Evolutionary conservation across 495 filamentous ascomycete genomes (phyloP), one percentile per base, ranked within the genome.

Genomic region (Penicillium canariense): DNA sequence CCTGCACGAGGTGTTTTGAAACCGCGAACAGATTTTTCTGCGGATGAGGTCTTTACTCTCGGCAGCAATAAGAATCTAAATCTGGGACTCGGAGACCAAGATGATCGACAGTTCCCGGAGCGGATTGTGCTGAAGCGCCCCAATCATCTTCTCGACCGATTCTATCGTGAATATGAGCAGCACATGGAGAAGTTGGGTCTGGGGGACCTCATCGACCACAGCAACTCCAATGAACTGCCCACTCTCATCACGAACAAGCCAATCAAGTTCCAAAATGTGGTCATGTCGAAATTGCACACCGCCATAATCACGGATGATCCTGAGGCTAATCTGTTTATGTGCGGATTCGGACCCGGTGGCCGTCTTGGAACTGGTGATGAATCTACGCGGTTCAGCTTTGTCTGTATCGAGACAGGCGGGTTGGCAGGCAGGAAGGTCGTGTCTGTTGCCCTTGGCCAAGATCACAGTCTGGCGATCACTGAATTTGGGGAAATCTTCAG

Each of bases 31-130:
- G 68, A 80, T 44, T 65, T 83, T 28, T 67, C 80, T 18, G 91
- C 88, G 12, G 92, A 96, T 65, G 94, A 98, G 79, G 70, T 96
- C 0, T 98, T 88, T 60, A 87, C 88, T 0, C 94, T 96, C 66
- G 94, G 94, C 17, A 96, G 90, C 68, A 97, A 96, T 69, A 93
- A 94, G 60, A 98, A 98, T 60, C 73, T 96, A 11, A 91, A 87
- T 7, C 80, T 98, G 36, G 94, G 95, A 2, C 87, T 97, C 58
- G 90, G 91, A 14, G 90, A 97, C 63, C 85, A 92, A 60, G 91
- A 96, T 67, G 92, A 98, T 59, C 85, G 94, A 3, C 91, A 97
- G 48, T 96, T 84, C 66, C 94, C 94, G 0, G 94, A 98, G 64
- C 83, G 90, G 36, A 81, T 96, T 11, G 70, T 72, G 18, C 66